Evolutionary conservation across 2,329 filamentous ascomycete genomes (phyloP).

Genomic region (Chaetomium globosum): DNA sequence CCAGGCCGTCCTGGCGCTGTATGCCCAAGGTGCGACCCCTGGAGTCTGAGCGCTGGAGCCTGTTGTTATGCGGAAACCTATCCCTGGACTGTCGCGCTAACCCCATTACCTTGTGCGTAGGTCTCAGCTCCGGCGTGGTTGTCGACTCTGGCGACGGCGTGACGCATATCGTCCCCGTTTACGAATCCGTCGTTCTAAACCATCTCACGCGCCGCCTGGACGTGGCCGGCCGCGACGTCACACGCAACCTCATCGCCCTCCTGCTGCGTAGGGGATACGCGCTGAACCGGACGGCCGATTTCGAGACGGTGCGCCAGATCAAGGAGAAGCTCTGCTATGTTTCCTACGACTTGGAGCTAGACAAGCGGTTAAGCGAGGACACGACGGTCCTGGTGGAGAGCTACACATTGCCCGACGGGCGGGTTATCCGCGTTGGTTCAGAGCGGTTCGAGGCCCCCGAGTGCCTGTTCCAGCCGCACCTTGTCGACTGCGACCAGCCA

Average conservation of each 20-base stretch:
- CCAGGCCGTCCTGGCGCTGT: constrained; percentile 75
- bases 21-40: constrained; percentile 75
- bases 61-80: not conserved
- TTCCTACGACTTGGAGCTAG: constrained; percentile 94
- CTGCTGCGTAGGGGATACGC: constrained; percentile 92
- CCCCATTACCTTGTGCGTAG: constrained; percentile 45
- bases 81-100: not conserved
- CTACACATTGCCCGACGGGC: constrained; percentile 94
- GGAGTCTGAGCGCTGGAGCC: not conserved
- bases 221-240: constrained; percentile 94
- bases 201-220: constrained; percentile 93
- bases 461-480: constrained; percentile 96
- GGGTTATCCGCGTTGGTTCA: constrained; percentile 92
- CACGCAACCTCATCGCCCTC: constrained; percentile 95
- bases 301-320: constrained; percentile 98
- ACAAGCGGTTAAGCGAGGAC: constrained; percentile 94
- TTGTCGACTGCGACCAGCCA: constrained; percentile 96
- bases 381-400: constrained; percentile 96
- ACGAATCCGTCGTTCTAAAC: constrained; percentile 96
- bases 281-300: constrained; percentile 96
- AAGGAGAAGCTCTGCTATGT: constrained; percentile 99
- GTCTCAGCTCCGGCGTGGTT: constrained; percentile 90
- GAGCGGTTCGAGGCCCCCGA: constrained; percentile 98
- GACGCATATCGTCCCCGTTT: constrained; percentile 97
- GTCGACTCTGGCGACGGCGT: constrained; percentile 98